Evolutionary conservation across 495 filamentous ascomycete species (phyloP), one percentile per base, ranked within the genome.

Genomic region (Rhizodiscina lignyota): DNA sequence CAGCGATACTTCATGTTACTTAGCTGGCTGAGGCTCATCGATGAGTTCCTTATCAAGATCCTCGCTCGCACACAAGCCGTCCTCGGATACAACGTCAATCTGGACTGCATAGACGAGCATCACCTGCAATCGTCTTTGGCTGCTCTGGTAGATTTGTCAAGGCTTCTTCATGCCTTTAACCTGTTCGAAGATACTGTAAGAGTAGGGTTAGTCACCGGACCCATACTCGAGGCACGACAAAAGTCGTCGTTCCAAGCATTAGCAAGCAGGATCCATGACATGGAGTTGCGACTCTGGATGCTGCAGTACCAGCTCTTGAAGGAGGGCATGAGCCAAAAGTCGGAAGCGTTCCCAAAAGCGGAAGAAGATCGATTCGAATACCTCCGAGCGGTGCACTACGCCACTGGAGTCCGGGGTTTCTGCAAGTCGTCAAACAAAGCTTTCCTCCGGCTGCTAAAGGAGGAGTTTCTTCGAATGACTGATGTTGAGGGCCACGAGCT

Each of bases 201-300:
- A 40, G 72, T 85, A 36, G 83, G 76, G 2, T 77, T 80, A 54
- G 66, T 59, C 2, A 35, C 48, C 21, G 20, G 39, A n/a, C 47
- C 58, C 54, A 38, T 44, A 63, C 34, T 64, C 58, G 30, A 11
- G 18, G 21, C 11, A 10, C 10, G 30, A 10, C 30, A 6, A 8
- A 32, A 32, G 6, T 11, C 17, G 8, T 8, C 30, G 30, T 32
- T 32, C 17, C 5, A 13, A 16, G 17, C 5, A 6, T 21, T 83
- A 40, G 66, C 74, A 32, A 71, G 68, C 18, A 84, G 76, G 49
- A 67, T 93, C 27, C 72, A 83, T 23, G 86, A 94, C 39, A 81
- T 92, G 68, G 79, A 94, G 42, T 75, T 96, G 4, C 73, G 81
- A 28, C 74, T 74, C 19, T 96, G 89, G 85, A 77, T 77, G 6